Conservation (phyloP, 768 basidiomycete genomes). For the Pleurotus sapidus region DNA sequence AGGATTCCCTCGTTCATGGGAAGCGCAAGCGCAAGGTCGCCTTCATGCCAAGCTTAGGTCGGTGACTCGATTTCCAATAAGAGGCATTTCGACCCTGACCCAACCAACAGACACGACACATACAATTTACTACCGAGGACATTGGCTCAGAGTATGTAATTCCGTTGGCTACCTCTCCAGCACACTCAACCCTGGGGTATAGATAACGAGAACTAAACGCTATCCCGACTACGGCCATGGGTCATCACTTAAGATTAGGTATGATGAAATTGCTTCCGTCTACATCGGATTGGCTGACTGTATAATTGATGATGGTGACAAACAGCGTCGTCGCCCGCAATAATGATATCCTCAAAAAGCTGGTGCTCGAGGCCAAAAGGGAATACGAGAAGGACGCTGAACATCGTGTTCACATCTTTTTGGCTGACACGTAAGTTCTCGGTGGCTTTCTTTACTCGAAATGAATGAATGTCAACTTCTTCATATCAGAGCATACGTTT, state of each 20-base stretch:
- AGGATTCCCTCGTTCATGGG: conserved; percentile 59
- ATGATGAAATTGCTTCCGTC: conserved; percentile 11
- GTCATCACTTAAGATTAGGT: conserved; percentile 80
- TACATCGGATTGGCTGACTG: conserved; percentile 10
- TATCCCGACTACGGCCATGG: conserved; percentile 76
- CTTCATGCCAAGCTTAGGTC: conserved; percentile 84
- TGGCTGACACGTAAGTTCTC: conserved; percentile 78
- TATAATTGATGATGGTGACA: neutral
- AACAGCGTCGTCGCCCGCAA: conserved; percentile 81
- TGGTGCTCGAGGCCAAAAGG: conserved; percentile 83
- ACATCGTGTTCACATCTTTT: conserved; percentile 85
- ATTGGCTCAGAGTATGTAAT: conserved; percentile 73
- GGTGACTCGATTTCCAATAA: conserved; percentile 16
- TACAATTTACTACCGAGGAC: conserved; percentile 87
- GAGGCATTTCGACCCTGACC: conserved; percentile 11
- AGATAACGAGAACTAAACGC: conserved; percentile 82
- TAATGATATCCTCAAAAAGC: conserved; percentile 83
- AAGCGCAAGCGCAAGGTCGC: conserved; percentile 75
- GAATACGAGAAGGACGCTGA: conserved; percentile 91
- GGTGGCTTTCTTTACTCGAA: conserved; percentile 7
- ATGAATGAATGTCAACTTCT: conserved; percentile 10
- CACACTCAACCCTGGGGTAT: conserved; percentile 13
- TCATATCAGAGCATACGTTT: conserved; percentile 54
- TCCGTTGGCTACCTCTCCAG: conserved; percentile 14
- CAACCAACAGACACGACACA: conserved; percentile 69